Evolutionary conservation across 2,329 filamentous ascomycete species (phyloP).

Genomic region (Lachnellula hyalina): DNA sequence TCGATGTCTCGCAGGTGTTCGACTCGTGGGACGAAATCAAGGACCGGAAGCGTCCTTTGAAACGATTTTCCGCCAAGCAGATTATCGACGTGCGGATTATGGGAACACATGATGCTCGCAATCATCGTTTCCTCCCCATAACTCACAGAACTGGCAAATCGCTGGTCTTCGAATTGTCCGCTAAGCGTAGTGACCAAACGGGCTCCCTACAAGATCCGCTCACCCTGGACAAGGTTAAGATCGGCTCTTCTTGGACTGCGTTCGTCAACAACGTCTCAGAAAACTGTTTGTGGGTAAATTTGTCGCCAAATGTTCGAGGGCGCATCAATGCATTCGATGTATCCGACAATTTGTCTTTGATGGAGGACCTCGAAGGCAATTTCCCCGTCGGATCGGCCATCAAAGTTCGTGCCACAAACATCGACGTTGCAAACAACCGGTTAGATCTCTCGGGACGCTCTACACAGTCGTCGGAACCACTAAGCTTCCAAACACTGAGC

Average conservation of each 20-base stretch:
- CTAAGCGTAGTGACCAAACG: conserved; percentile 58
- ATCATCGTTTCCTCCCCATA: conserved; percentile 86
- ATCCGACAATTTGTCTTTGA: conserved; percentile 75
- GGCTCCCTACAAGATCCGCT: conserved; percentile 56
- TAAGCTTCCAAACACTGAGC: conserved; percentile 68
- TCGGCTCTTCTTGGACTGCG: conserved; percentile 67
- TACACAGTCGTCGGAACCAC: conserved; percentile 46
- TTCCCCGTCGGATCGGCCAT: conserved; percentile 90
- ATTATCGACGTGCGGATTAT: conserved; percentile 70
- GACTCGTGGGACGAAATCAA: conserved; percentile 82
- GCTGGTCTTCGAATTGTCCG: conserved; percentile 77
- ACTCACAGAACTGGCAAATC: conserved; percentile 77
- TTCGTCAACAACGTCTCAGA: conserved; percentile 87
- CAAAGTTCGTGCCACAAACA: conserved; percentile 68
- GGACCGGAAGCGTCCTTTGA: conserved; percentile 75
- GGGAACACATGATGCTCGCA: conserved; percentile 83
- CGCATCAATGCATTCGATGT: conserved; percentile 78
- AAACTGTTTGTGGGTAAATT: conserved; percentile 81
- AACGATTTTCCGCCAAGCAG: conserved; percentile 66
- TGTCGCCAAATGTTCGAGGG: conserved; percentile 83
- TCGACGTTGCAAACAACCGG: conserved; percentile 67
- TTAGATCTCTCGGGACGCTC: conserved; percentile 79
- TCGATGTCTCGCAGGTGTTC: conserved; percentile 88
- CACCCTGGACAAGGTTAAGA: conserved; percentile 65
- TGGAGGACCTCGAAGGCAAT: conserved; percentile 69